Conservation (phyloP, 345 rosid genomes). For the Arabis alpina region DNA sequence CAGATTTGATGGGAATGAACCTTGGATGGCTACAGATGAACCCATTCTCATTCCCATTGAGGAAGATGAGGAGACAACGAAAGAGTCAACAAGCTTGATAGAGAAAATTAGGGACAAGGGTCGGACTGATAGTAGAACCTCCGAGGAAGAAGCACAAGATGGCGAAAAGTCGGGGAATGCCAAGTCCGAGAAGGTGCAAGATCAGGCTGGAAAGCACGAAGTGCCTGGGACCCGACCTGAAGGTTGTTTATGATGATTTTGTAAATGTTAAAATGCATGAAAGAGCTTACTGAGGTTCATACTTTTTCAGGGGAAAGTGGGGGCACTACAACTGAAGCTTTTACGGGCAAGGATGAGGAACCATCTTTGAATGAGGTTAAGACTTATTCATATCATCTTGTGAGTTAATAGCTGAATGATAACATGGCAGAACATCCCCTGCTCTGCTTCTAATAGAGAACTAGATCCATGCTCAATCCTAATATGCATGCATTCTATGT, state of each 20-base stretch:
- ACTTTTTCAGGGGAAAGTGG: slow-evolving; percentile 26
- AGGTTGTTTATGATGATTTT: slow-evolving; percentile 30
- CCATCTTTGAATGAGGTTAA: slow-evolving; percentile 39
- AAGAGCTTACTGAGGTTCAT: not conserved
- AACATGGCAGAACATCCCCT: slow-evolving; percentile 19
- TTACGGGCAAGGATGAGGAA: slow-evolving; percentile 27
- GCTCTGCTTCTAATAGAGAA: slow-evolving; percentile 12
- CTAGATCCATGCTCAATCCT: not conserved
- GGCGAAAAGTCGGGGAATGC: slow-evolving; percentile 16
- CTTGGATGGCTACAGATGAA: slow-evolving; percentile 6
- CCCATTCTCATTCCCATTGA: slow-evolving; percentile 3
- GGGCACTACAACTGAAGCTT: slow-evolving; percentile 22
- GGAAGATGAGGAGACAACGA: slow-evolving; percentile 43
- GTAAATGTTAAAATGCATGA: not conserved
- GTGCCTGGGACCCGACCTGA: slow-evolving; percentile 8
- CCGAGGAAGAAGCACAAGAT: slow-evolving; percentile 22
- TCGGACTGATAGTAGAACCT: slow-evolving; percentile 18
- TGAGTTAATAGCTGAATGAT: not conserved
- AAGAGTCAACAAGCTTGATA: slow-evolving; percentile 50
- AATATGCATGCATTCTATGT: not conserved
- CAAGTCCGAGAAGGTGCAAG: slow-evolving; percentile 30
- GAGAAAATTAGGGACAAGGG: slow-evolving; percentile 57
- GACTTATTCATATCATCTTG: slow-evolving; percentile 20
- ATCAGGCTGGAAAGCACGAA: slow-evolving; percentile 28
- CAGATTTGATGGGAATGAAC: not conserved